Evolutionary conservation across 345 rosid genomes (phyloP).

Genomic region (Hibiscus mutabilis): DNA sequence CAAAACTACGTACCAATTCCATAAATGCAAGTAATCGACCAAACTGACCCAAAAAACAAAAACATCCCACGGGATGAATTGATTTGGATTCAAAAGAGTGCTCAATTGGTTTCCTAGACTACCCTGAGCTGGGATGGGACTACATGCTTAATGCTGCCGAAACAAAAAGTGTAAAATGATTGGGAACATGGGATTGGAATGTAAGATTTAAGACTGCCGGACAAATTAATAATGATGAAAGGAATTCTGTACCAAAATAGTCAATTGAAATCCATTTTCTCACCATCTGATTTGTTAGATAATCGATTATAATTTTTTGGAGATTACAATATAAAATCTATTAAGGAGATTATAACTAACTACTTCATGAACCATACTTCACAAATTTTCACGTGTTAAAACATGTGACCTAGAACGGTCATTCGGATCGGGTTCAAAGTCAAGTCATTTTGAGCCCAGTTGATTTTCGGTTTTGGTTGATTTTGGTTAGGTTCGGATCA

Average conservation of each 20-base stretch:
- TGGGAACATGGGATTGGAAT: background rate
- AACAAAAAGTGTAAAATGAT: slow-evolving; percentile 6
- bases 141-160: background rate
- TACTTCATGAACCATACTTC: no score
- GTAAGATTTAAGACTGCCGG: background rate
- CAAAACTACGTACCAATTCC: background rate
- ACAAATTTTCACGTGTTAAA: background rate
- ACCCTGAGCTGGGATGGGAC: background rate
- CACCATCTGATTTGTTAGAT: no score
- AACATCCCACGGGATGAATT: background rate
- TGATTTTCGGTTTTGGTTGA: no score
- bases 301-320: no score
- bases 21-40: background rate
- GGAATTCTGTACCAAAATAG: background rate
- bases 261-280: no score
- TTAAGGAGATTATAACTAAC: no score
- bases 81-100: background rate
- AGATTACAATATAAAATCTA: no score
- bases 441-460: no score
- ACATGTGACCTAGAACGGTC: background rate
- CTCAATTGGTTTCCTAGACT: background rate
- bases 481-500: no score
- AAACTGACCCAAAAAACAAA: background rate
- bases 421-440: no score
- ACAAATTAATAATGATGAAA: background rate